Evolutionary conservation across 257 asterid genomes (phyloP).

Genomic region (Nicotiana sylvestris): DNA sequence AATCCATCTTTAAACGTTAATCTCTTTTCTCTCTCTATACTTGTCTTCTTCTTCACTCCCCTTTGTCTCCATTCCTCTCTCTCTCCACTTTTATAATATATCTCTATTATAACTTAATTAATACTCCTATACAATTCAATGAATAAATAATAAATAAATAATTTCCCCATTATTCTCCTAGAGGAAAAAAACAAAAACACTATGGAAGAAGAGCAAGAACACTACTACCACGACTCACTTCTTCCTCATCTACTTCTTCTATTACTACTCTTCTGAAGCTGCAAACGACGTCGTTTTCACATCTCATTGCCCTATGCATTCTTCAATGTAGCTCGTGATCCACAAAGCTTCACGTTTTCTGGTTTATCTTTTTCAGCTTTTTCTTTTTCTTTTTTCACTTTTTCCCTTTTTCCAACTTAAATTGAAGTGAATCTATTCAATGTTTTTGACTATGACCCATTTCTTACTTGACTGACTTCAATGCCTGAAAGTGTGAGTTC

Average conservation of each 20-base stretch:
- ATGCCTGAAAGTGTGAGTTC: neutral
- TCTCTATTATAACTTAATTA: neutral
- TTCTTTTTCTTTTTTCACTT: neutral
- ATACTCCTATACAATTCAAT: neutral
- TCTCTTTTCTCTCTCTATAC: neutral
- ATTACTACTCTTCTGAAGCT: neutral
- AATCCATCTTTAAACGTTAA: conserved; percentile 2
- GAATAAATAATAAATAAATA: neutral
- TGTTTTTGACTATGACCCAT: neutral
- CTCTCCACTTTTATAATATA: neutral
- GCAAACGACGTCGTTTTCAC: neutral
- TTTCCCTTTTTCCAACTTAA: neutral
- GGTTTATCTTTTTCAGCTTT: conserved; percentile 1
- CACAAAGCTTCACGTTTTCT: conserved; percentile 12
- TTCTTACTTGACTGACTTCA: neutral
- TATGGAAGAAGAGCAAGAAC: conserved; percentile 11
- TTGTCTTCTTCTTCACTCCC: neutral
- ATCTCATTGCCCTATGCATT: conserved; percentile 6
- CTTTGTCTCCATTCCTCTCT: neutral
- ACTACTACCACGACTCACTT: neutral
- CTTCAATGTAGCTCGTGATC: conserved; percentile 17
- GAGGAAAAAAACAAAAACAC: neutral
- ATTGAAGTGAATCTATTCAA: neutral
- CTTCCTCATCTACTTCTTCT: neutral
- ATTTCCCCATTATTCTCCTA: neutral